phyloP scores from a whole-genome alignment of 2,329 filamentous ascomycete species.

The Emericellopsis atlantica region DNA sequence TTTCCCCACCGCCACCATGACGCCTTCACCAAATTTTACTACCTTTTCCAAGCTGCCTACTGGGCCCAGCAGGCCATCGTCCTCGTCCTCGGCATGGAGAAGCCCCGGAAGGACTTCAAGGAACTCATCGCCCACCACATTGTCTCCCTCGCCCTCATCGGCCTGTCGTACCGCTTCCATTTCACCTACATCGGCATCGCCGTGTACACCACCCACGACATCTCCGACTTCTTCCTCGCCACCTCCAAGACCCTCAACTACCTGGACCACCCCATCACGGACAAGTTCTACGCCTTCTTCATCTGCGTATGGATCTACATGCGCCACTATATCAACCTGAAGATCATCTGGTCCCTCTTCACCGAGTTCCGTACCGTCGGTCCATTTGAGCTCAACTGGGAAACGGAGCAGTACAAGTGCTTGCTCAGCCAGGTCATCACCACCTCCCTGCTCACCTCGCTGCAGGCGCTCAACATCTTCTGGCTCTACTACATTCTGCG shows the following conservation, averaged over 20 bases:
- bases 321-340: constrained; percentile 73
- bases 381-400: constrained; percentile 67
- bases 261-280: constrained; percentile 65
- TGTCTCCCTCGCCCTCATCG: constrained; percentile 75
- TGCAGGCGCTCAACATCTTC: constrained; percentile 69
- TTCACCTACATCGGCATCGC: constrained; percentile 91
- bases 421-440: constrained; percentile 57
- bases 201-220: constrained; percentile 90
- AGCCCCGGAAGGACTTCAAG: constrained; percentile 88
- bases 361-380: constrained; percentile 65
- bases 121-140: constrained; percentile 88
- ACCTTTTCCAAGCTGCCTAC: constrained; percentile 86
- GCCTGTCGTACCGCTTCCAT: constrained; percentile 84
- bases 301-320: constrained; percentile 79
- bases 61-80: constrained; percentile 94
- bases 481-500: constrained; percentile 70
- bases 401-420: constrained; percentile 66
- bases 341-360: constrained; percentile 63
- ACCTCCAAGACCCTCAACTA: constrained; percentile 91
- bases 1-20: constrained; percentile 79
- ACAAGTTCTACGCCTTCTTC: constrained; percentile 75
- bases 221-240: constrained; percentile 90
- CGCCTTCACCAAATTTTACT: constrained; percentile 84
- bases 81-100: constrained; percentile 74
- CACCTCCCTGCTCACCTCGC: constrained; percentile 45